These are phyloP conservation scores for Glarea lozoyensis DNA, from an alignment of 495 filamentous ascomycete genomes.

Conservation along the genomic window DNA sequence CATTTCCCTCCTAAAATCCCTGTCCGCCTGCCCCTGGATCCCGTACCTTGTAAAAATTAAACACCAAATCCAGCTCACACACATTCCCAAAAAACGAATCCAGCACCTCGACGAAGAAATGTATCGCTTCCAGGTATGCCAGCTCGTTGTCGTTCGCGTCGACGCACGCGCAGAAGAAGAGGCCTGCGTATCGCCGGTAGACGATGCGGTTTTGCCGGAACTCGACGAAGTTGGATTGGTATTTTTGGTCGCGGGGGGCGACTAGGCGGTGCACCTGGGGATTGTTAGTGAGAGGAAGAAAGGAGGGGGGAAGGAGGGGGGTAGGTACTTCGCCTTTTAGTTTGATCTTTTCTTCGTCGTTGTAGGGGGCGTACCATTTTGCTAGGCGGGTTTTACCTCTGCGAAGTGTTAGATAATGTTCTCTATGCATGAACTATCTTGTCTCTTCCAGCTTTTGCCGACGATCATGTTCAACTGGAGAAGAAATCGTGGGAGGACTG, in stretches of 20 bases:
- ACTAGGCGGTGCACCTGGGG: constrained; percentile 87
- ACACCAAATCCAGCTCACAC: constrained; percentile 96
- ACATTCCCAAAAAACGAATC: constrained; percentile 99
- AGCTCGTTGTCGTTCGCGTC: constrained; percentile 99
- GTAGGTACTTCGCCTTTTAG: constrained; percentile 71
- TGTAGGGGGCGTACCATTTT: constrained; percentile 98
- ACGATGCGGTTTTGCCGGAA: constrained; percentile 89
- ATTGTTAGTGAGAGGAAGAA: not conserved
- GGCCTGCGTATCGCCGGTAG: constrained; percentile 90
- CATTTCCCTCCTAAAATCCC: not conserved
- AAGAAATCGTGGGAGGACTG: constrained; percentile 8
- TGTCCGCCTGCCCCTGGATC: not conserved
- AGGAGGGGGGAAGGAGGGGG: constrained; percentile 1
- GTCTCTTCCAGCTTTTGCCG: constrained; percentile 13
- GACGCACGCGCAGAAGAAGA: constrained; percentile 98
- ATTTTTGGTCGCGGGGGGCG: constrained; percentile 95
- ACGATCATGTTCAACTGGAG: not conserved
- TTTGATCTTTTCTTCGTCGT: constrained; percentile 93
- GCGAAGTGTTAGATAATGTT: not conserved
- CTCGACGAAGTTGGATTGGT: constrained; percentile 99
- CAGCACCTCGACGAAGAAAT: constrained; percentile 98
- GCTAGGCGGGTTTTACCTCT: constrained; percentile 98
- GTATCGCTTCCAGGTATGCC: constrained; percentile 93
- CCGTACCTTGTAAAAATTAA: constrained; percentile 85
- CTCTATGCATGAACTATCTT: not conserved